Evolutionary conservation across 768 basidiomycete species (phyloP), one percentile per base, ranked within the genome.

Genomic region (Mycena leptocephala): DNA sequence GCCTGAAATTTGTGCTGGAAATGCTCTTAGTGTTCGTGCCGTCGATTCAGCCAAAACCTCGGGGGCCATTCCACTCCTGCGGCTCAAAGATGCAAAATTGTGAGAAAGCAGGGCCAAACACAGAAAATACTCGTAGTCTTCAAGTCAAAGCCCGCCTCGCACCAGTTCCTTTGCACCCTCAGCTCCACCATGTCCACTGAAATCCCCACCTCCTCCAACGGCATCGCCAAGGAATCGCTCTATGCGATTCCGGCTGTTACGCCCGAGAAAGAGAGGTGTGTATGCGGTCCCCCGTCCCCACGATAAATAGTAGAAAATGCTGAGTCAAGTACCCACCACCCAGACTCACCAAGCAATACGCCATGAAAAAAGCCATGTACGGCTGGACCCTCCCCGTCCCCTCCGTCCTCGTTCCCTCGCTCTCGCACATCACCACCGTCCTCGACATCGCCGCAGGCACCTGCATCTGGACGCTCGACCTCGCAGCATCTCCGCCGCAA

Each of bases 381-480:
- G 79, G 76, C 8, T 70, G 69, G 69, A 48, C 2, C 3, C 64
- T 55, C 39, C 46, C 78, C 13, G 55, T 76, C 28, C 79, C 79
- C 3, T 39, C 56, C 22, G 55, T 37, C 1, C 41, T 78, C 41
- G 75, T 78, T 24, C 22, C 75, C 24, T 28, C 68, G 2, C 14
- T 18, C 0, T n/a, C n/a, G n/a, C n/a, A n/a, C n/a, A 30, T 75
- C 24, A 30, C 16, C 1, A 32, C 65, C 37, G 70, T 77, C 33
- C 70, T 80, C 11, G 79, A 79, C 43, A 63, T 80, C 46, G 79
- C 61, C 4, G 76, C 78, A 1, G 79, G 79, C 3, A 79, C 76
- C 24, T 77, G 73, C 67, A 66, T 70, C 6, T 80, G 78, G 79
- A 74, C 68, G 1, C 32, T 76, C 46, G 78, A 80, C 41, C 30